These are phyloP conservation scores for Protea cynaroides DNA, from an alignment of 164 flowering plant genomes.

Conservation along the genomic window DNA sequence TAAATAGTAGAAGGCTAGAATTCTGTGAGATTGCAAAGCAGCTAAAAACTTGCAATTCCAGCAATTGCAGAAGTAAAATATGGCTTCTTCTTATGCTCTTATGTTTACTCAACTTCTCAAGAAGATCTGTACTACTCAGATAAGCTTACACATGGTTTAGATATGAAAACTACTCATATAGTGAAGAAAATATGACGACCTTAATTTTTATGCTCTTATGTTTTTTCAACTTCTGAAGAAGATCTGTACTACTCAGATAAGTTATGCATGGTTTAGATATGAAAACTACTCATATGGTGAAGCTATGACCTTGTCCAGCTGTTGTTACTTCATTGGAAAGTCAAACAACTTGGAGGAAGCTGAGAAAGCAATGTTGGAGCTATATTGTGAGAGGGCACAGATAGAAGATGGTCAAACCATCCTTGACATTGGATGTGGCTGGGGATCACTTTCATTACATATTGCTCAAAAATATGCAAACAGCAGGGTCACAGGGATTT, in stretches of 20 bases:
- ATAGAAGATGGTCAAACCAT: conserved; percentile 80
- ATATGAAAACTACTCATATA: too few relatives aligned
- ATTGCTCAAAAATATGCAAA: conserved; percentile 72
- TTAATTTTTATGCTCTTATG: not conserved
- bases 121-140: not conserved
- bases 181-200: too few relatives aligned
- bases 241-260: not conserved
- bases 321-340: conserved; percentile 66
- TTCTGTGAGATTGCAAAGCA: too few relatives aligned
- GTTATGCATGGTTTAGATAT: not conserved
- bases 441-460: conserved; percentile 82
- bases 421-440: conserved; percentile 97
- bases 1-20: too few relatives aligned
- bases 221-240: not conserved
- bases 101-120: not conserved
- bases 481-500: conserved; percentile 78
- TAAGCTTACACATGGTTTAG: not conserved
- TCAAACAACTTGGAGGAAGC: conserved; percentile 75
- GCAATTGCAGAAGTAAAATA: too few relatives aligned
- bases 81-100: not conserved
- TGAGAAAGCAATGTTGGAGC: conserved; percentile 81
- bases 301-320: conserved; percentile 40
- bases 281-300: too few relatives aligned
- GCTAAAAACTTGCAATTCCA: too few relatives aligned
- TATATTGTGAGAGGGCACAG: conserved; percentile 83